phyloP scores from a whole-genome alignment of 2,329 filamentous ascomycete genomes.

The Didymella keratinophila region DNA sequence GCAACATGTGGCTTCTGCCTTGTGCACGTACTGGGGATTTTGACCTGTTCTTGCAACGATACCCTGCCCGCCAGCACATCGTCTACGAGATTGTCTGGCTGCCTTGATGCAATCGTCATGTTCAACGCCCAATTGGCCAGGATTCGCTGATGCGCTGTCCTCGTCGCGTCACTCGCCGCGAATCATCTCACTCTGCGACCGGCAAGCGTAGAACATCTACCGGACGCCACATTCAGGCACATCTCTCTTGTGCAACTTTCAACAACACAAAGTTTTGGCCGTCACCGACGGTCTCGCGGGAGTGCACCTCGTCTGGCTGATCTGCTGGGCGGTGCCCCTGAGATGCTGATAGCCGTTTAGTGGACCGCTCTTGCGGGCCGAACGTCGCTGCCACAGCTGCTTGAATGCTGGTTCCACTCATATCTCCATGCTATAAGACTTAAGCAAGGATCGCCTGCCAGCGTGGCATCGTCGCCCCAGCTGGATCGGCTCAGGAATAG shows the following conservation, averaged over 20 bases:
- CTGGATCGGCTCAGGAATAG: slow-evolving; percentile 5
- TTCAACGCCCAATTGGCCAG: slow-evolving; percentile 25
- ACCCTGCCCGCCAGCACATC: slow-evolving; percentile 20
- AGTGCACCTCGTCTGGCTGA: background rate
- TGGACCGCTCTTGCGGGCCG: slow-evolving; percentile 14
- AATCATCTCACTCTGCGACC: slow-evolving; percentile 17
- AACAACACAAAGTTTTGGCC: slow-evolving; percentile 7
- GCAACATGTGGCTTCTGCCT: slow-evolving; percentile 19
- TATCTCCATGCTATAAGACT: slow-evolving; percentile 15
- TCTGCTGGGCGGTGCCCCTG: slow-evolving; percentile 14
- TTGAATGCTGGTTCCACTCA: slow-evolving; percentile 18
- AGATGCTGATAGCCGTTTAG: slow-evolving; percentile 22
- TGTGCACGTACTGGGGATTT: slow-evolving; percentile 16
- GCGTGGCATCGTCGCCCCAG: slow-evolving; percentile 16
- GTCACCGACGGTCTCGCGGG: slow-evolving; percentile 5
- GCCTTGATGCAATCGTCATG: slow-evolving; percentile 10
- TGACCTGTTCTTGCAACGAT: slow-evolving; percentile 10
- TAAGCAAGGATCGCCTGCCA: slow-evolving; percentile 22
- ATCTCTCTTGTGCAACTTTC: slow-evolving; percentile 14
- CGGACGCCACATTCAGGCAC: slow-evolving; percentile 21
- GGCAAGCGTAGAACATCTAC: slow-evolving; percentile 12
- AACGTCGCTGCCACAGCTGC: slow-evolving; percentile 3
- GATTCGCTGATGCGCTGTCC: slow-evolving; percentile 34
- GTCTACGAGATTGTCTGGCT: slow-evolving; percentile 11
- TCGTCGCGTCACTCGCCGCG: slow-evolving; percentile 35